phyloP scores from a whole-genome alignment of 2,329 filamentous ascomycete species.

The Fusarium albosuccineum region DNA sequence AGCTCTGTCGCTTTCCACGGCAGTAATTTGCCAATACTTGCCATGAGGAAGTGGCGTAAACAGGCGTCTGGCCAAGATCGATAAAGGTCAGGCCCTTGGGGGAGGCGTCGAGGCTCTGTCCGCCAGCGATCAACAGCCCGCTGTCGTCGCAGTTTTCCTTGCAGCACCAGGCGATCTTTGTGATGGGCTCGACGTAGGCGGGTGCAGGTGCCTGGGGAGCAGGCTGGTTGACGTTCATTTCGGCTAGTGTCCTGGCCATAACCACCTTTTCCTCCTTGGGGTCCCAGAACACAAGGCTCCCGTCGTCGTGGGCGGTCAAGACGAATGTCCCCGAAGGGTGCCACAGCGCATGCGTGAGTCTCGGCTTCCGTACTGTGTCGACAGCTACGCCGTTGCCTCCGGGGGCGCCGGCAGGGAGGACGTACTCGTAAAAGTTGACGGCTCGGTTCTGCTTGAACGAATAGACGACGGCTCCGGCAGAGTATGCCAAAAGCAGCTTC shows the following conservation, averaged over 20 bases:
- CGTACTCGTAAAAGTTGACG: conserved; percentile 84
- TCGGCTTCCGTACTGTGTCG: conserved; percentile 75
- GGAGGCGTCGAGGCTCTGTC: conserved; percentile 74
- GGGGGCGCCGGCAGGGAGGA: conserved; percentile 82
- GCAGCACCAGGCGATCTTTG: conserved; percentile 90
- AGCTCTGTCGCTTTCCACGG: conserved; percentile 77
- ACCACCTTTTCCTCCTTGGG: conserved; percentile 87
- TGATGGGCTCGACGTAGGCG: conserved; percentile 78
- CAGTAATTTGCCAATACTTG: conserved; percentile 84
- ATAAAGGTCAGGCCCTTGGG: conserved; percentile 88
- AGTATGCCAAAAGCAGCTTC: conserved; percentile 90
- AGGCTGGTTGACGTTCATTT: conserved; percentile 79
- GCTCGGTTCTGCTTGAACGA: conserved; percentile 93
- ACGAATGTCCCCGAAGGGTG: conserved; percentile 95
- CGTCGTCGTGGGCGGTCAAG: conserved; percentile 88
- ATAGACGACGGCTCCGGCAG: conserved; percentile 87
- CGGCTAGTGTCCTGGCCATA: conserved; percentile 83
- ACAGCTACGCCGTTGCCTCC: conserved; percentile 79
- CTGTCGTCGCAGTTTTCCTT: conserved; percentile 96
- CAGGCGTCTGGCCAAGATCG: conserved; percentile 88
- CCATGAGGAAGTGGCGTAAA: conserved; percentile 93
- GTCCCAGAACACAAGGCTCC: conserved; percentile 95
- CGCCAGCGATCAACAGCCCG: conserved; percentile 87
- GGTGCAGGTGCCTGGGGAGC: conserved; percentile 64
- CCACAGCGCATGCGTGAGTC: conserved; percentile 87